phyloP scores from a whole-genome alignment of 2,329 filamentous ascomycete species.

The Periconia macrospinosa region DNA sequence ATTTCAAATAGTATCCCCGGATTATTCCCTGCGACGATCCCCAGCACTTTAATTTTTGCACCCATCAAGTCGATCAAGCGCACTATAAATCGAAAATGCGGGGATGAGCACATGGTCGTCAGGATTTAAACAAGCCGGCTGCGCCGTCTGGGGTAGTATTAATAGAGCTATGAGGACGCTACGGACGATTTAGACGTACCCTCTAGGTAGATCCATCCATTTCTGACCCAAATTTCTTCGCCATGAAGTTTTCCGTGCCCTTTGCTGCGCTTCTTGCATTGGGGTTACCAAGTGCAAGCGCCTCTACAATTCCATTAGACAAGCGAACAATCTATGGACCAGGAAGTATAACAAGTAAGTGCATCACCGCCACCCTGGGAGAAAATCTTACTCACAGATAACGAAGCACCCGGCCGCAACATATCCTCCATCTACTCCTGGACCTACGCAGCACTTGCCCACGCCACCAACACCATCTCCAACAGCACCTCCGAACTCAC shows the following conservation, averaged over 20 bases:
- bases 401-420: constrained; percentile 6
- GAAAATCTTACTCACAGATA: background rate
- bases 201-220: background rate
- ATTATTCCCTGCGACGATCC: background rate
- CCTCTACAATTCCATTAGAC: background rate
- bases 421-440: constrained; percentile 9
- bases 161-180: background rate
- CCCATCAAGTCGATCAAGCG: background rate
- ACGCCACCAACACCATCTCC: constrained; percentile 6
- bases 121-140: background rate
- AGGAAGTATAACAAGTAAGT: constrained; percentile 3
- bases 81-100: background rate
- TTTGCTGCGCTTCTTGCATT: constrained; percentile 1
- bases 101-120: background rate
- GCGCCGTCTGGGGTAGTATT: background rate
- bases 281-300: background rate
- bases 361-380: background rate
- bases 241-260: background rate
- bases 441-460: constrained; percentile 8
- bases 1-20: constrained; percentile 1
- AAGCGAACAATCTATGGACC: constrained; percentile 2
- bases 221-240: background rate
- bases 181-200: background rate
- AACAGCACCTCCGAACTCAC: constrained; percentile 7
- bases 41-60: background rate